Percentiles rank a stretch among this genome's conserved stretches.
These are phyloP conservation scores for Pezicula radicicola DNA, from an alignment of 2,329 filamentous ascomycete species.

Conservation along the genomic window DNA sequence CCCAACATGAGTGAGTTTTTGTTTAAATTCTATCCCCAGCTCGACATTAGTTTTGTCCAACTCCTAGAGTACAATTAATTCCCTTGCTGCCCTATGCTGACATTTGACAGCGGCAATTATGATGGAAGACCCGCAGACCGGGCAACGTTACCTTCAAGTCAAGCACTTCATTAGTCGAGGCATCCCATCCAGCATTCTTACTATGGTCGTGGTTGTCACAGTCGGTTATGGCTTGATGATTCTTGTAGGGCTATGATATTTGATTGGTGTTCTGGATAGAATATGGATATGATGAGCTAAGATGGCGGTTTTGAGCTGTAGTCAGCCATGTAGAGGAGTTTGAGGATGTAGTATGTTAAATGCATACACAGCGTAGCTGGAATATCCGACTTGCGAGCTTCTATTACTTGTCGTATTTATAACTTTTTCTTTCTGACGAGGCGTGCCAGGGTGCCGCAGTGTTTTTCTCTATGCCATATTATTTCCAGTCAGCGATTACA, in stretches of 20 bases:
- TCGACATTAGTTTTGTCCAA: slow-evolving; percentile 2
- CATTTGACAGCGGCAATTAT: slow-evolving; percentile 78
- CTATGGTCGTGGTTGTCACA: slow-evolving; percentile 78
- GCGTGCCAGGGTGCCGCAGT: too few species aligned
- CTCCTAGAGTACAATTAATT: neutral
- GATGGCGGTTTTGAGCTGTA: too few species aligned
- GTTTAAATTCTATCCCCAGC: slow-evolving; percentile 1
- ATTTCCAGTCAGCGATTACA: too few species aligned
- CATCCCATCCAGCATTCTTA: slow-evolving; percentile 79
- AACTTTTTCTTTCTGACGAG: too few species aligned
- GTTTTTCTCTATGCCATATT: too few species aligned
- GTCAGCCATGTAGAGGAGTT: too few species aligned
- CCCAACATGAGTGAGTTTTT: slow-evolving; percentile 93
- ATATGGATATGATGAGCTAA: too few species aligned
- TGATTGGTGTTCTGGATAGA: too few species aligned
- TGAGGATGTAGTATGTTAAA: too few species aligned
- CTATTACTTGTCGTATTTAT: too few species aligned
- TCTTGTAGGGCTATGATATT: slow-evolving; percentile 19
- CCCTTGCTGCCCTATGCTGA: slow-evolving; percentile 9
- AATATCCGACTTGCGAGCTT: too few species aligned
- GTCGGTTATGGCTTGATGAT: slow-evolving; percentile 91
- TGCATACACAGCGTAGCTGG: too few species aligned
- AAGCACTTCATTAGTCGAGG: slow-evolving; percentile 95
- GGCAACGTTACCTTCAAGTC: slow-evolving; percentile 86
- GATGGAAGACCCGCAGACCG: slow-evolving; percentile 93